Base-by-base conservation (phyloP, 176 grass and related monocot species). In the Alopecurus myosuroides region DNA sequence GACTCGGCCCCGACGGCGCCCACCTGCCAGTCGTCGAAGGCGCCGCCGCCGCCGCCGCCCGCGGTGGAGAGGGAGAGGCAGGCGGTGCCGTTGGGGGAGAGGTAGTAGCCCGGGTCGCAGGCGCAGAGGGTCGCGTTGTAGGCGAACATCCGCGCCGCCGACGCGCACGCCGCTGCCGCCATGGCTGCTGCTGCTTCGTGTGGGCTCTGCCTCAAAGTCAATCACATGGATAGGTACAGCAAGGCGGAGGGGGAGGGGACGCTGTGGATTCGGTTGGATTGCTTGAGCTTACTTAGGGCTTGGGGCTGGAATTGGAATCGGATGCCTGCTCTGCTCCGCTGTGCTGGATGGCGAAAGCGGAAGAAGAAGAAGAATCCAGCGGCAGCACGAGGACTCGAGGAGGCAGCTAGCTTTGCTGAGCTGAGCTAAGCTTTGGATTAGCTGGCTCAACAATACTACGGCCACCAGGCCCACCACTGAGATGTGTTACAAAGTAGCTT, bases 81-180 rank as follows among this genome's bases (percentile, higher is more conserved):
- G 77, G 57, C 84, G 7, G 74, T 53, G 77, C 77, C 88, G 76
- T 35, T 20, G 48, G 57, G 15, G 62, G 33, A 70, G 84, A 87
- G 61, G 85, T 94, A 95, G 82, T 76, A 85, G 0, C 96, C 96
- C 7, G 96, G 96, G 34, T 93, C 84, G 89, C 96, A 98, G 20
- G 91, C 82, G 88, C 96, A 98, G 6, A 92, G 89, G 7, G 83
- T 88, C 17, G 82, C 82, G 74, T 95, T 98, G 86, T 89, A 94
- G 41, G 79, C 85, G 89, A 98, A 94, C 87, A 89, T 91, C 69
- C 57, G 77, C 33, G 85, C 66, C 56, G 78, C 66, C 64, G 78
- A 90, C 78, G 89, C 44, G 89, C 92, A 94, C 81, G 81, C 65
- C 65, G 28, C 52, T 22, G 55, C 63, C 69, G 70, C 83, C 82